phyloP scores from a whole-genome alignment of 1,284 basidiomycete genomes.

The Trichosporon asahii region DNA sequence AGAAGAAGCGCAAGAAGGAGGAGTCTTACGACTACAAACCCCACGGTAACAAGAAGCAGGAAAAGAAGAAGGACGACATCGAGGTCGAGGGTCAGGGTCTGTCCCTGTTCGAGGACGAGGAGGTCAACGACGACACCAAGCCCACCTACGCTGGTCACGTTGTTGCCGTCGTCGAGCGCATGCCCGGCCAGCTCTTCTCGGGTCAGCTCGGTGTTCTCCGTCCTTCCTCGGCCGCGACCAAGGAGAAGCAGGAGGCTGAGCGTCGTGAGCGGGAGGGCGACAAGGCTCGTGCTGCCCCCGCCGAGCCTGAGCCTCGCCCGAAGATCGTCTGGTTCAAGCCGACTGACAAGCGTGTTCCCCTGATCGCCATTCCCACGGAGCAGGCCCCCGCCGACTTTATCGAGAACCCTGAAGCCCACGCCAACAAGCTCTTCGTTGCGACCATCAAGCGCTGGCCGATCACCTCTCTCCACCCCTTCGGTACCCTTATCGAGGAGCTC shows the following conservation, averaged over 20 bases:
- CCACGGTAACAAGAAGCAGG: slow-evolving; percentile 75
- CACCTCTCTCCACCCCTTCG: slow-evolving; percentile 97
- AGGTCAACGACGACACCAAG: slow-evolving; percentile 95
- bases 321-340: slow-evolving; percentile 99
- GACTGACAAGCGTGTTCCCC: slow-evolving; percentile 96
- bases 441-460: slow-evolving; percentile 89
- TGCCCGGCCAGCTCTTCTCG: slow-evolving; percentile 97
- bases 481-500: slow-evolving; percentile 94
- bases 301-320: slow-evolving; percentile 72
- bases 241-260: slow-evolving; percentile 99
- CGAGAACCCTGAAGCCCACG: slow-evolving; percentile 86
- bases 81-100: slow-evolving; percentile 98
- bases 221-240: slow-evolving; percentile 95
- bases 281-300: slow-evolving; percentile 51
- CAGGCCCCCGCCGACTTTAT: slow-evolving; percentile 97
- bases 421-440: slow-evolving; percentile 88
- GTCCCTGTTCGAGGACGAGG: slow-evolving; percentile 94
- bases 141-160: slow-evolving; percentile 85
- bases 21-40: slow-evolving; percentile 79
- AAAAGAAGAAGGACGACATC: slow-evolving; percentile 99
- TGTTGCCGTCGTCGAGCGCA: slow-evolving; percentile 95
- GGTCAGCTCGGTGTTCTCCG: slow-evolving; percentile 93
- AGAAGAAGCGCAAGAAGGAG: slow-evolving; percentile 99
- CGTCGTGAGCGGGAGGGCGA: slow-evolving; percentile 93
- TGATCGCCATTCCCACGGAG: slow-evolving; percentile 99